Base-by-base conservation (phyloP, 441 rosid species). In the Hypseocharis bilobata region DNA sequence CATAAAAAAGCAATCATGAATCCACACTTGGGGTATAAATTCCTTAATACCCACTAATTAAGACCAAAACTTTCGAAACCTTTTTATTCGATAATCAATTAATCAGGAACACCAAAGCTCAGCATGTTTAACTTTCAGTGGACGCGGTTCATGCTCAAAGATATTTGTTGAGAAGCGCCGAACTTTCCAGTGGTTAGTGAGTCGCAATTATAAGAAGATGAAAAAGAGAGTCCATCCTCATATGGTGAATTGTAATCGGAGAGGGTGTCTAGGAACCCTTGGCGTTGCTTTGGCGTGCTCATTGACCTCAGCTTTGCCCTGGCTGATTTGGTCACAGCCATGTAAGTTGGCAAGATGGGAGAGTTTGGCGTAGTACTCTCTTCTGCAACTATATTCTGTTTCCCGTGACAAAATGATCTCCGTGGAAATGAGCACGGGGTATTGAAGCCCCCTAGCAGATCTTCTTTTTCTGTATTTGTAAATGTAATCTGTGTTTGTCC, bases 261-360 rank as follows among this genome's bases (percentile, higher is more conserved):
- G 72, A 62, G 77, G 44, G 79, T 34, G 32, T 85, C 86, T 0
- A 64, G 62, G 65, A 64, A 69, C 26, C 78, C 77, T 4, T 68
- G 56, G 19, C 83, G 74, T 54, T 79, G 86, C 85, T 74, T 85
- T 20, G 87, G 79, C 1, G 67, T 72, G 81, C 95, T 89, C 77
- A 78, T 40, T 11, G 98, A 91, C 80, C 96, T 85, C 49, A 81
- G 70, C 76, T 81, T 92, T 10, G 87, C 91, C 76, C 68, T 88
- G 44, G 93, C 80, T 23, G 92, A 83, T 71, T 87, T 77, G 28
- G 91, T 92, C 59, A 83, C 74, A 0, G 81, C 86, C 91, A 84
- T 86, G 74, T 84, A 88, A 20, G 84, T 76, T 14, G 88, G 88
- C 19, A 82, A 80, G 14, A 73, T 80, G 0, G 77, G 84, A 19